Evolutionary conservation across 805 yeast species (phyloP), one percentile per base, ranked within the genome.

Genomic region (Yarrowia deformans): DNA sequence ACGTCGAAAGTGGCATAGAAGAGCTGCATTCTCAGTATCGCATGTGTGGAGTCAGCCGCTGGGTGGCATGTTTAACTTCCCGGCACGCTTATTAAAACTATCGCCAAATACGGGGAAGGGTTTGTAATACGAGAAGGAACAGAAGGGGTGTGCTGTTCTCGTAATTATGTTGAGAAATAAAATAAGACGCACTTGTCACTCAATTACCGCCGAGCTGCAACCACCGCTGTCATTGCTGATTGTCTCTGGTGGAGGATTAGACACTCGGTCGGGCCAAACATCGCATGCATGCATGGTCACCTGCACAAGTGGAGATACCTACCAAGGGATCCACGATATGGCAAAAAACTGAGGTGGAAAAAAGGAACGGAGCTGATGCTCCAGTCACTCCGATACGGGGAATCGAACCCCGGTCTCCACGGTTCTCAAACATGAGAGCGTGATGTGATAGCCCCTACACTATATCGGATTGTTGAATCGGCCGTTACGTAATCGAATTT

Each of bases 401-500:
- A 60, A 60, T 60, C 66, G 66, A 60, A 60, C 52, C 52, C 66
- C 52, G 66, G 66, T 60, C 66, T 60, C 66, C 66, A 60, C 52
- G 66, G 52, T 43, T 45, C 66, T 60, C 66, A 34, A 40, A 45
- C 19, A 32, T 60, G 66, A 58, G 66, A 58, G 66, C 66, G 66
- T 58, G 66, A 43, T 58, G 52, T 58, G 66, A 58, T 43, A 43
- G 66, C 64, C 64, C 64, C 64, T 56, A 56, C 64, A 56, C 64
- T 56, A 58, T 58, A 58, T 58, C 64, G 64, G 64, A 58, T 42
- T 29, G n/a, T 34, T 34, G 32, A 8, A 32, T 5, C 12, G 14
- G n/a, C 1, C 39, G 0, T 56, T 16, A 23, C 35, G 48, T 14
- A 29, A 42, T 40, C 32, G 32, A 37, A 40, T 29, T 54, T 37